Percentiles rank a stretch among this genome's conserved stretches.
phyloP scores from a whole-genome alignment of 2,329 filamentous ascomycete species.

The Arthrobotrys musiformis region DNA sequence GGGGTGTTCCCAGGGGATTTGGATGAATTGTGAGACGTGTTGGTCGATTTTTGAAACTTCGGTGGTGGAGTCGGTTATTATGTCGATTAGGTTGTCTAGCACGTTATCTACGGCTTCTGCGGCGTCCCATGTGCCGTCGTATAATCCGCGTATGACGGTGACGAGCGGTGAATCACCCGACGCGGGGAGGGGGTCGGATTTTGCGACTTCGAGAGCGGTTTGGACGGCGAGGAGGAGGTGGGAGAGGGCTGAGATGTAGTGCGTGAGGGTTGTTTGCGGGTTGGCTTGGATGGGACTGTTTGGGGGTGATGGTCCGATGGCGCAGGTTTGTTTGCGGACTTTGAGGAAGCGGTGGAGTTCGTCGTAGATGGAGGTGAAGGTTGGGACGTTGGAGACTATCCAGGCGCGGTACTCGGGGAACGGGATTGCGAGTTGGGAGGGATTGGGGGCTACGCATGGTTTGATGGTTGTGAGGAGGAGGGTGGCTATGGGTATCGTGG shows the following conservation, averaged over 20 bases:
- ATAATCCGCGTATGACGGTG: not conserved
- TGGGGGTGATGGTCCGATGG: not conserved
- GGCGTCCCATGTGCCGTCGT: not conserved
- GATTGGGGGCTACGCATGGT: not conserved
- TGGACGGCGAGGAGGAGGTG: not conserved
- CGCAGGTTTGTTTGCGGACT: not conserved
- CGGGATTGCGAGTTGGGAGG: not conserved
- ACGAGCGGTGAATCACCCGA: not conserved
- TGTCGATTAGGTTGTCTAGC: not conserved
- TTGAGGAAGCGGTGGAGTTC: not conserved
- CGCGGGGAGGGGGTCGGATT: not conserved
- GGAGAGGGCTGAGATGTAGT: not conserved
- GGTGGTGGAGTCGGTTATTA: not conserved
- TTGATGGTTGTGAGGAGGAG: not conserved
- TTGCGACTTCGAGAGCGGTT: not conserved
- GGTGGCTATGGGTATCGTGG: not conserved
- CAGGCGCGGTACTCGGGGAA: not conserved
- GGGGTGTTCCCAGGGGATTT: not conserved
- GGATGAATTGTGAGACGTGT: not conserved
- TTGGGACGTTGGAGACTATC: not conserved
- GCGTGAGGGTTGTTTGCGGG: not conserved
- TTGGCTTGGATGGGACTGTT: not conserved
- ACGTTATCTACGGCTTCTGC: not conserved
- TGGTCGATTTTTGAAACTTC: not conserved
- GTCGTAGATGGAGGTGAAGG: not conserved